These are phyloP conservation scores for Tetrapisispora namnaoensis DNA, from an alignment of 805 yeast species.

Conservation along the genomic window DNA sequence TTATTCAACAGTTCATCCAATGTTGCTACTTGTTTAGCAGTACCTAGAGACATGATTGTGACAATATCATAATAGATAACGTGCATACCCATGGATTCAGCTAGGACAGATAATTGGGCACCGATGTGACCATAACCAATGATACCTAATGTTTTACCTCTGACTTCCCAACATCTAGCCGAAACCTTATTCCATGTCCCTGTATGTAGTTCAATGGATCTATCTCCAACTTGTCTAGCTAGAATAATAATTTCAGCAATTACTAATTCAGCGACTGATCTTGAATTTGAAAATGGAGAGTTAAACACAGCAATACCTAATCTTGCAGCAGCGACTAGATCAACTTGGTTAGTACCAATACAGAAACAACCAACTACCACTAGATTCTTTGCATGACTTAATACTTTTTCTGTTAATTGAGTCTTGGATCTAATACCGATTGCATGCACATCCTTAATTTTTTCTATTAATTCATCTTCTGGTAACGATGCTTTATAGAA, in stretches of 20 bases:
- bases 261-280: constrained; percentile 96
- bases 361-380: constrained; percentile 95
- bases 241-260: constrained; percentile 88
- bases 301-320: constrained; percentile 94
- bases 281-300: constrained; percentile 96
- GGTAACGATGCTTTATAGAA: constrained; percentile 80
- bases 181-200: constrained; percentile 97
- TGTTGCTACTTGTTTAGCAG: constrained; percentile 83
- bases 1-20: constrained; percentile 69
- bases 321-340: constrained; percentile 82
- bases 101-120: constrained; percentile 89
- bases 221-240: constrained; percentile 94
- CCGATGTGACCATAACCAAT: constrained; percentile 98
- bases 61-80: constrained; percentile 85
- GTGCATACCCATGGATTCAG: constrained; percentile 96
- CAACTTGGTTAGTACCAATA: constrained; percentile 98
- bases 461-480: constrained; percentile 90
- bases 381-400: constrained; percentile 80
- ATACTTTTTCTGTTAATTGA: constrained; percentile 65
- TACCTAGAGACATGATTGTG: constrained; percentile 95
- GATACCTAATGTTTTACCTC: constrained; percentile 96
- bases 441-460: constrained; percentile 88
- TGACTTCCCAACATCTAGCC: constrained; percentile 94
- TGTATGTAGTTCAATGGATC: constrained; percentile 90
- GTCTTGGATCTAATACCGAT: constrained; percentile 98